These are phyloP conservation scores for Hexamita inflata DNA, from an alignment of 208 protist genomes.

Conservation along the genomic window DNA sequence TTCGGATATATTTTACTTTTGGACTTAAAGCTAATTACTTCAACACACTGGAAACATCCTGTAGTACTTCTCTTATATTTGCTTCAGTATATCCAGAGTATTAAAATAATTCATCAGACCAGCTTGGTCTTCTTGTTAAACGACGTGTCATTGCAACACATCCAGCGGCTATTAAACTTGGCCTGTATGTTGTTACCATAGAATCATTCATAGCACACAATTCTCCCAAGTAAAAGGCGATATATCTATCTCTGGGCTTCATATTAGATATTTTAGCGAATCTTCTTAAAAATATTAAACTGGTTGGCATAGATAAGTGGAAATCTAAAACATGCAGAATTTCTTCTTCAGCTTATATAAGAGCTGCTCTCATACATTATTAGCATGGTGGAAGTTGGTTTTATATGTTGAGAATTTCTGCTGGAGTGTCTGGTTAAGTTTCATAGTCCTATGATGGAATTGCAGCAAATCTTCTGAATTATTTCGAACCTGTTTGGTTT, in stretches of 20 bases:
- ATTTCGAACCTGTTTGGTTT: too few relatives aligned
- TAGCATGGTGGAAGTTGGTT: neutral
- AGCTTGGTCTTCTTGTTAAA: constrained; percentile 8
- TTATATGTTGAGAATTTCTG: neutral
- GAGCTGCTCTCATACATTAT: neutral
- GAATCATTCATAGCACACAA: neutral
- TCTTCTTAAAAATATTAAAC: constrained; percentile 6
- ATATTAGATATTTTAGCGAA: constrained; percentile 6
- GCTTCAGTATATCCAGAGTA: constrained; percentile 15
- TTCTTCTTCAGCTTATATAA: constrained; percentile 1
- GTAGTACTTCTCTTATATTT: neutral
- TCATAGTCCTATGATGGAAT: too few relatives aligned
- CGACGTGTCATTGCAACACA: constrained; percentile 17
- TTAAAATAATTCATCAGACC: neutral
- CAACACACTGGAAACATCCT: neutral
- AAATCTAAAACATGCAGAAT: constrained; percentile 23
- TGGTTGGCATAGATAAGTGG: neutral
- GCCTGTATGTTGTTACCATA: neutral
- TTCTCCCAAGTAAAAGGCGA: constrained; percentile 20
- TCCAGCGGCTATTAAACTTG: constrained; percentile 8
- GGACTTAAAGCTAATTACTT: constrained; percentile 14
- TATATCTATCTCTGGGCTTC: constrained; percentile 18
- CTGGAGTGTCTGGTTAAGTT: too few relatives aligned
- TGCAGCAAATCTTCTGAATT: too few relatives aligned
- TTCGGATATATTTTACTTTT: constrained; percentile 8